These are phyloP conservation scores for Podosphaera xanthii DNA, from an alignment of 2,329 filamentous ascomycete genomes.

Conservation along the genomic window DNA sequence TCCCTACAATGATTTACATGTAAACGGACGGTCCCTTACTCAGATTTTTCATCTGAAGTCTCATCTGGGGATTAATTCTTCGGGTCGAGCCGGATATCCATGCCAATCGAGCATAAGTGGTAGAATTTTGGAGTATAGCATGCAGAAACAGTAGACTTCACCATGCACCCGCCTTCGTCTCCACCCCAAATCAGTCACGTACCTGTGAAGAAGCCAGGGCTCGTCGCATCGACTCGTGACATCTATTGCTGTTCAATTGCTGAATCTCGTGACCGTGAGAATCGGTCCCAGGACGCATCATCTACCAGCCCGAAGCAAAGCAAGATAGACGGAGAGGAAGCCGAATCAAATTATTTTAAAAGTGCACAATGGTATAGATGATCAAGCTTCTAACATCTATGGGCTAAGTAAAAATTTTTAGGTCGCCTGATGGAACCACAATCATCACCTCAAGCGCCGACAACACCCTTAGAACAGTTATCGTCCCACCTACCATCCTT, in stretches of 20 bases:
- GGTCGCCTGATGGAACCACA: constrained; percentile 21
- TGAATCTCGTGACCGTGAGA: constrained; percentile 11
- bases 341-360: constrained; percentile 17
- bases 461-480: constrained; percentile 30
- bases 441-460: constrained; percentile 31
- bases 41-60: too few relatives aligned
- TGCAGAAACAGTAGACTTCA: too few relatives aligned
- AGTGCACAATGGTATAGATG: constrained; percentile 15
- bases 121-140: too few relatives aligned
- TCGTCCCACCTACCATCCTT: constrained; percentile 33
- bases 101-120: too few relatives aligned
- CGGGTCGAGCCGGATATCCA: too few relatives aligned
- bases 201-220: constrained; percentile 4
- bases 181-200: not conserved
- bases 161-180: too few relatives aligned
- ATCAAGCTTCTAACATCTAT: not conserved
- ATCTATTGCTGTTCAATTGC: constrained; percentile 14
- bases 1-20: too few relatives aligned
- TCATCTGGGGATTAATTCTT: too few relatives aligned
- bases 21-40: too few relatives aligned
- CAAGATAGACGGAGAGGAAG: constrained; percentile 1
- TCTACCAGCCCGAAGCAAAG: not conserved
- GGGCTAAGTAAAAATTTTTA: constrained; percentile 3
- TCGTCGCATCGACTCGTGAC: constrained; percentile 13
- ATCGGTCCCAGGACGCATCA: constrained; percentile 2